Base-by-base conservation (phyloP, 768 basidiomycete genomes). In the Russula foetens region DNA sequence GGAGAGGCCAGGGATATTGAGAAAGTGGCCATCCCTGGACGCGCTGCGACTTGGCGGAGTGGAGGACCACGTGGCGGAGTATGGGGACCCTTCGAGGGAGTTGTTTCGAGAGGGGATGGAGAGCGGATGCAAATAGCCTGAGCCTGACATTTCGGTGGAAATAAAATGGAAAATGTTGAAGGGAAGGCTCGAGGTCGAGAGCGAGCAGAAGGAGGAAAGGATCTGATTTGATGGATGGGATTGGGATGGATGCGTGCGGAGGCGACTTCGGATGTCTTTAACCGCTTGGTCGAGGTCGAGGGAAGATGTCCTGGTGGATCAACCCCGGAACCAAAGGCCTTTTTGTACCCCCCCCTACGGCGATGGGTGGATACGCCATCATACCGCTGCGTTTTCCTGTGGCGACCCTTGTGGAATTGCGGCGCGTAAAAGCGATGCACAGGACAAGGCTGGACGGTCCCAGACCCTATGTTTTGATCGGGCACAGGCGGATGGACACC, bases 51-150 rank as follows among this genome's bases (percentile, higher is more conserved):
- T 39, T 1, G 49, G 55, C 2, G 49, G n/a, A 15, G 41, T 33
- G 4, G 31, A 17, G 7, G 9, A 35, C 6, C 9, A 35, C 35
- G 35, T 12, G 9, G 35, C 41, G 3, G 60, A 29, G 39, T 56
- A 55, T 12, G 60, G 60, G 3, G 55, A 61, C 19, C 39, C 54
- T 17, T 56, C 49, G 14, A 26, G 21, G 3, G 60, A 56, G 35
- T 31, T 56, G 44, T 56, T 41, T 21, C 60, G 60, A 0, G 55
- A 61, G 4, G 60, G 60, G 28, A 56, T 46, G 31, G 55, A 56
- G 0, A 39, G 44, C 7, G 60, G 60, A 6, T 51, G 49, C 4
- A 61, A 35, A 21, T 56, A 61, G n/a, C 39, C 33, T 1, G 60
- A n/a, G 51, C 60, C 56, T 61, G 14, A 3, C 12, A 3, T 35